Conservation (phyloP, 345 rosid genomes). For the Turnera subulata region DNA sequence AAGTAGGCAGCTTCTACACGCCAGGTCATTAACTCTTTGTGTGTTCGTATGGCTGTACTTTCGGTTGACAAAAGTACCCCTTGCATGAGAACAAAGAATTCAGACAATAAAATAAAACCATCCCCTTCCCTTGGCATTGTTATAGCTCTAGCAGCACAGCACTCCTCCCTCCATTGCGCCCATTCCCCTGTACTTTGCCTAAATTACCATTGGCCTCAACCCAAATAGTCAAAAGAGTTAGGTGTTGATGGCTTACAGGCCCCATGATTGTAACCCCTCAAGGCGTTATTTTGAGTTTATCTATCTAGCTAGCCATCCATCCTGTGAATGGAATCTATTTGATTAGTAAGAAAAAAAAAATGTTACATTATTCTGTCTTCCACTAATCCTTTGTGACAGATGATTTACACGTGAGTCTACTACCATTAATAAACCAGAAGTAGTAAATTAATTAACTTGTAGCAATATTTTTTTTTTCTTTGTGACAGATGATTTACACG, state of each 20-base stretch:
- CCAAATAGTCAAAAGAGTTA: constrained; percentile 17
- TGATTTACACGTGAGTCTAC: too few relatives aligned
- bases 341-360: too few relatives aligned
- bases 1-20: constrained; percentile 40
- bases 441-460: too few relatives aligned
- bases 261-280: constrained; percentile 27
- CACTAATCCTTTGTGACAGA: too few relatives aligned
- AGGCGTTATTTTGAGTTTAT: constrained; percentile 30
- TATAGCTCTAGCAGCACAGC: too few relatives aligned
- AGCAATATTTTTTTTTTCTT: too few relatives aligned
- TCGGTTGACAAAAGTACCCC: constrained; percentile 33
- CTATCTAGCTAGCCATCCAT: background rate
- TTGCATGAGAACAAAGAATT: constrained; percentile 3
- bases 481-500: too few relatives aligned
- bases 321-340: background rate
- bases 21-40: constrained; percentile 23
- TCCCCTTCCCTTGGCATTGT: too few relatives aligned
- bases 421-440: too few relatives aligned
- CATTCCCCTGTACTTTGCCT: constrained; percentile 17
- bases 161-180: background rate
- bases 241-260: constrained; percentile 11
- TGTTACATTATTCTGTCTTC: too few relatives aligned
- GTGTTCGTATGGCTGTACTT: constrained; percentile 20
- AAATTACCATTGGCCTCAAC: constrained; percentile 10
- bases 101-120: background rate